Evolutionary conservation across 371 early-diverging fungal genomes (phyloP).

Genomic region (Lichtheimia ornata): DNA sequence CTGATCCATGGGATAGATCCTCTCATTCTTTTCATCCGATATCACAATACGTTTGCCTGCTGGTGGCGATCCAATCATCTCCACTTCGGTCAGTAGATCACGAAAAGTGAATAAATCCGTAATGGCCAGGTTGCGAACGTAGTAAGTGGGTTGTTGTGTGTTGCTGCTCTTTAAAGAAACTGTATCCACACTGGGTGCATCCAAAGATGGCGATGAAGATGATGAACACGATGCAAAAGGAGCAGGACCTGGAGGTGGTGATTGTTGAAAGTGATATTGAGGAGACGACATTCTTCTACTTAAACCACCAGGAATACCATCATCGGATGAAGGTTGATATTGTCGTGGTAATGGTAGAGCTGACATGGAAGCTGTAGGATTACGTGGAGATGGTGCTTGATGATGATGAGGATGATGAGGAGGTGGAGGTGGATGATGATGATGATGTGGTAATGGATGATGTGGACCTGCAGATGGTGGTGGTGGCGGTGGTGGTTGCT

Average conservation of each 20-base stretch:
- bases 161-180: constrained; percentile 39
- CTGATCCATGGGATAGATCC: constrained; percentile 44
- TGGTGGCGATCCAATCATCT: constrained; percentile 45
- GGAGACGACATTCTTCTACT: constrained; percentile 11
- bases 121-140: constrained; percentile 49
- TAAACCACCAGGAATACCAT: neutral
- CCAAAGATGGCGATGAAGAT: constrained; percentile 13
- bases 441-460: too few species aligned
- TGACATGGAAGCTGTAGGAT: constrained; percentile 12
- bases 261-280: constrained; percentile 15
- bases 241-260: neutral
- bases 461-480: constrained; percentile 1
- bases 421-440: too few species aligned
- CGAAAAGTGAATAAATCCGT: constrained; percentile 52
- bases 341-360: constrained; percentile 7
- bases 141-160: constrained; percentile 22
- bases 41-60: constrained; percentile 50
- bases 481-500: constrained; percentile 8
- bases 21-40: constrained; percentile 35
- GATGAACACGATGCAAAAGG: constrained; percentile 12
- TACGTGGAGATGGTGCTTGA: constrained; percentile 17
- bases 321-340: neutral
- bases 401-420: neutral
- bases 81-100: constrained; percentile 43
- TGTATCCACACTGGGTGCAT: constrained; percentile 31